phyloP scores from a whole-genome alignment of 345 rosid species.

The Conringia planisiliqua region DNA sequence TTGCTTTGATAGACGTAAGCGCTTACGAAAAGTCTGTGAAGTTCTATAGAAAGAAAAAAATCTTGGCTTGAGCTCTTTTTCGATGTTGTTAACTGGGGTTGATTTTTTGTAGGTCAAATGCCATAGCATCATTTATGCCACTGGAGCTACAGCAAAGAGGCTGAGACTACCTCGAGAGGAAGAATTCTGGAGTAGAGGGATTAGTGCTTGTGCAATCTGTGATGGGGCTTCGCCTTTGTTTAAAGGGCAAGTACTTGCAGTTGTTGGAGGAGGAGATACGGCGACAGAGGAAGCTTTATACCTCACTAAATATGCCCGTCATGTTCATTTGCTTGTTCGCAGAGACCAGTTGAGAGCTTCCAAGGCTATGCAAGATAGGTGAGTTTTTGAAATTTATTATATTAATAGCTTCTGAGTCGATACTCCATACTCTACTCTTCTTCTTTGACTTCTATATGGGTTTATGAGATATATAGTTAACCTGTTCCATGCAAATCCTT shows the following conservation, averaged over 20 bases:
- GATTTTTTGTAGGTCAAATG: conserved; percentile 65
- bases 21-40: neutral
- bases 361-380: conserved; percentile 99
- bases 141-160: conserved; percentile 93
- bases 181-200: conserved; percentile 98
- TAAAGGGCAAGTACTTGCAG: conserved; percentile 93
- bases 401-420: neutral
- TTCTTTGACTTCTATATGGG: conserved; percentile 17
- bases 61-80: neutral
- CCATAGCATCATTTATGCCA: conserved; percentile 76
- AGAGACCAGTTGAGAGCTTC: conserved; percentile 85
- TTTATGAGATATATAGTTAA: neutral
- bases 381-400: conserved; percentile 26
- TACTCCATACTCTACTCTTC: neutral
- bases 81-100: neutral
- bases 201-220: conserved; percentile 98
- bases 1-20: neutral
- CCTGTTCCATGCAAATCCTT: neutral
- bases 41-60: neutral
- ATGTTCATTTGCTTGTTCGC: conserved; percentile 96
- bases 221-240: conserved; percentile 98
- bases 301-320: conserved; percentile 91
- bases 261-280: conserved; percentile 99
- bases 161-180: conserved; percentile 84
- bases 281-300: conserved; percentile 96